Evolutionary conservation across 2,329 filamentous ascomycete species (phyloP).

Genomic region (Amauroascus niger): DNA sequence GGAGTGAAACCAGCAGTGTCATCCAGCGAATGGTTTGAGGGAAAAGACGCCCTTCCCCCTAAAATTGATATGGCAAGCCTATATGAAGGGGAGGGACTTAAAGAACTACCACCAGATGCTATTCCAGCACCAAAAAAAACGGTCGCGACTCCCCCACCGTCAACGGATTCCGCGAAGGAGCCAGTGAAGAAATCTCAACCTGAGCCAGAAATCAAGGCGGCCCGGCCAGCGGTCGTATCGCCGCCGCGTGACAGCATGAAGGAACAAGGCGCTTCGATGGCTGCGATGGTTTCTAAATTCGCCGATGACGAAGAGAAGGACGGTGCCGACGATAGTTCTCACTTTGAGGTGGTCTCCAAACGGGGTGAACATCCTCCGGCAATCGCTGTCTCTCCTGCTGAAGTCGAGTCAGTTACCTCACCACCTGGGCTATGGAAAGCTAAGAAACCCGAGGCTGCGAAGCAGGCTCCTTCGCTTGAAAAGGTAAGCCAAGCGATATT

Average conservation of each 20-base stretch:
- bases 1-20: conserved; percentile 73
- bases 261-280: conserved; percentile 80
- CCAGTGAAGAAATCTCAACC: conserved; percentile 40
- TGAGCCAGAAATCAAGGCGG: conserved; percentile 40
- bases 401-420: conserved; percentile 18
- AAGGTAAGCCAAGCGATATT: conserved; percentile 7
- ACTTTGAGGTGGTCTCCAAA: conserved; percentile 78
- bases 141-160: conserved; percentile 29
- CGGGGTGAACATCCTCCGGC: conserved; percentile 53
- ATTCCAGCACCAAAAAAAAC: conserved; percentile 39
- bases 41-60: conserved; percentile 71
- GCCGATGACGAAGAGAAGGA: conserved; percentile 59
- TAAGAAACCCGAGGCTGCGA: conserved; percentile 11
- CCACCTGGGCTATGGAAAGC: conserved; percentile 10
- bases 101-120: conserved; percentile 61
- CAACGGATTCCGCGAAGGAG: conserved; percentile 28
- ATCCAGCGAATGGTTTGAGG: conserved; percentile 72
- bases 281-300: conserved; percentile 75
- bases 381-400: conserved; percentile 23
- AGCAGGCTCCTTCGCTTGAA: background rate
- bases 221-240: conserved; percentile 28
- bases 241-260: conserved; percentile 45
- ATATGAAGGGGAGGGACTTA: conserved; percentile 72
- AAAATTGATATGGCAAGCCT: conserved; percentile 92
- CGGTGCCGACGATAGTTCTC: conserved; percentile 56